Base-by-base conservation (phyloP, 2,329 filamentous ascomycete species). In the Zasmidium angulare region DNA sequence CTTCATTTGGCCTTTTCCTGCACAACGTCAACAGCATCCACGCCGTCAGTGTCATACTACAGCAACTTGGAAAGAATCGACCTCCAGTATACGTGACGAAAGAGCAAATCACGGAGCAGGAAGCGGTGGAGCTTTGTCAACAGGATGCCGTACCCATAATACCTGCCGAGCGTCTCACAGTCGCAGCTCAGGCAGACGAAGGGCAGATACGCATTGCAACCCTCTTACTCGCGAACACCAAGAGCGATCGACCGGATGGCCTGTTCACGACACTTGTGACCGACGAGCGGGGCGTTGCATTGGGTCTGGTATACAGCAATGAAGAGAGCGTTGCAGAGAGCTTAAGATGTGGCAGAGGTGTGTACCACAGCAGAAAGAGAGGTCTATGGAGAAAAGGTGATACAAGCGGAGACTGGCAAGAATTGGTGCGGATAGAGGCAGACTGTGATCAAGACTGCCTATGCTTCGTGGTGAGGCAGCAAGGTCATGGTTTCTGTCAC, bases 321-420 rank as follows among this genome's bases (percentile, higher is more conserved):
- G 86, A 89, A 63, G 90, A 96, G 75, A 98, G 93, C 73, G 86
- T 99, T 31, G 82, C 86, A 9, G 93, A 96, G 78, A 93, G 93
- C 40, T 74, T 99, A 61, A 86, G 85, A 69, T 96, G 91, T 7
- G 87, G 88, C 20, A 82, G 84, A 12, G 93, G 95, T 29, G 93
- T 98, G 40, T 99, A 99, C 75, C 92, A 97, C 77, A 98, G 93
- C 79, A 85, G 95, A 54, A 98, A 97, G 81, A 86, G 95, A 48
- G 95, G 95, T 0, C 78, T 99, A 24, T 99, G 95, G 95, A 89
- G 96, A 76, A 99, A 99, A 79, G 95, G 95, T 4, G 90, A 93
- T 54, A 95, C 89, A 9, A 98, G 93, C 55, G 95, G 95, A 14
- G 93, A 98, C 74, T 91, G 90, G 12, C 95, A 99, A 75, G 88